Conservation (phyloP, 352 stramenopile species). For the Pythium diclinum region DNA sequence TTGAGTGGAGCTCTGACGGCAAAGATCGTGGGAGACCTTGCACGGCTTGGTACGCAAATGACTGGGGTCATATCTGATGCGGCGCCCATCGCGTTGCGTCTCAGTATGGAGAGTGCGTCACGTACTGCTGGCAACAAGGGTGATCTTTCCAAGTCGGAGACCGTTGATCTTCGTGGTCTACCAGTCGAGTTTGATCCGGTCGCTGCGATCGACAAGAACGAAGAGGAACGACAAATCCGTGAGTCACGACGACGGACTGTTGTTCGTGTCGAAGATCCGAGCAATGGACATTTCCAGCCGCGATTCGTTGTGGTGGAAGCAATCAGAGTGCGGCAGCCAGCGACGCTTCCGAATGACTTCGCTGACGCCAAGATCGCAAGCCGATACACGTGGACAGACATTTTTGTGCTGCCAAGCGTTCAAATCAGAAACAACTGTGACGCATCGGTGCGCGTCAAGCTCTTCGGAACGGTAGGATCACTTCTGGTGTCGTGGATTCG, state of each 20-base stretch:
- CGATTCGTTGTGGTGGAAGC: slow-evolving; percentile 12
- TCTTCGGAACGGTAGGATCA: slow-evolving; percentile 9
- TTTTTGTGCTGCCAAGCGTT: slow-evolving; percentile 18
- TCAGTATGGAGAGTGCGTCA: not conserved
- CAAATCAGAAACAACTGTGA: slow-evolving; percentile 15
- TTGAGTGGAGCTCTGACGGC: not conserved
- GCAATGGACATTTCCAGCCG: not conserved
- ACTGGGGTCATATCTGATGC: not conserved
- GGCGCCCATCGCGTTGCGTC: not conserved
- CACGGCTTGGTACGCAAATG: not conserved
- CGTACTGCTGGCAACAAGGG: not conserved
- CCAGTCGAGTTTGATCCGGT: slow-evolving; percentile 54
- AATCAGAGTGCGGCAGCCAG: slow-evolving; percentile 2
- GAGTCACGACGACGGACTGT: not conserved
- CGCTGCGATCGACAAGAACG: slow-evolving; percentile 15
- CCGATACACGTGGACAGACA: slow-evolving; percentile 22
- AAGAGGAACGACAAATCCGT: not conserved
- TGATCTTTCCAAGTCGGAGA: not conserved
- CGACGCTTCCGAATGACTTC: slow-evolving; percentile 25
- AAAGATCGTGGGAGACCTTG: not conserved
- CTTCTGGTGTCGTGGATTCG: too few species aligned
- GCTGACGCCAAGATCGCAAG: slow-evolving; percentile 5
- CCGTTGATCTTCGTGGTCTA: slow-evolving; percentile 25
- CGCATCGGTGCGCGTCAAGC: not conserved
- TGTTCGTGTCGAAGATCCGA: not conserved